Evolutionary conservation across 176 grass and related monocot species (phyloP).

Genomic region (Secale cereale): DNA sequence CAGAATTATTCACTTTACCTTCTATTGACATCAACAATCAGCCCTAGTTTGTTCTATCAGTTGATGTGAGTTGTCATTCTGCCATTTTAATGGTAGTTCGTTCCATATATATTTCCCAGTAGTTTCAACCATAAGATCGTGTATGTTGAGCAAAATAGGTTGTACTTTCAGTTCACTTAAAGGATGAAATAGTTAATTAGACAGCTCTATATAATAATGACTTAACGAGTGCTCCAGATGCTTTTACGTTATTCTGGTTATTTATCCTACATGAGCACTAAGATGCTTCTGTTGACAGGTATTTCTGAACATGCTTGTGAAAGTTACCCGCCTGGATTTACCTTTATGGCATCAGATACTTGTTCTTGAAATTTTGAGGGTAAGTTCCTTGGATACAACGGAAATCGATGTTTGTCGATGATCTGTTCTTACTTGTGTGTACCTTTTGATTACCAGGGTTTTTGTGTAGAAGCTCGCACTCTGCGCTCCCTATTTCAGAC

Average conservation of each 20-base stretch:
- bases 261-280: conserved; percentile 21
- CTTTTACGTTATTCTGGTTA: conserved; percentile 25
- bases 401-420: conserved; percentile 1
- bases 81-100: conserved; percentile 11
- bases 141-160: background rate
- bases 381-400: conserved; percentile 40
- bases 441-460: conserved; percentile 57
- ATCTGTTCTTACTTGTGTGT: conserved; percentile 19
- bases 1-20: conserved; percentile 7
- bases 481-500: conserved; percentile 84
- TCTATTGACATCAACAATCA: background rate
- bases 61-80: background rate
- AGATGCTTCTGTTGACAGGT: conserved; percentile 62
- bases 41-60: background rate
- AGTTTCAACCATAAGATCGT: background rate
- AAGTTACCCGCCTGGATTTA: conserved; percentile 89
- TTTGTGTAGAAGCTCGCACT: conserved; percentile 93
- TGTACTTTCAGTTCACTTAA: conserved; percentile 1
- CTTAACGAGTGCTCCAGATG: background rate
- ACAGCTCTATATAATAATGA: conserved; percentile 2
- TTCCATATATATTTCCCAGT: background rate
- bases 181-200: conserved; percentile 4
- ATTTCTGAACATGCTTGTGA: conserved; percentile 97
- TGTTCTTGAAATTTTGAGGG: conserved; percentile 96
- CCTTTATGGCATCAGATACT: conserved; percentile 99